These are phyloP conservation scores for Multifurca ochricompacta DNA, from an alignment of 768 basidiomycete genomes.

Conservation along the genomic window DNA sequence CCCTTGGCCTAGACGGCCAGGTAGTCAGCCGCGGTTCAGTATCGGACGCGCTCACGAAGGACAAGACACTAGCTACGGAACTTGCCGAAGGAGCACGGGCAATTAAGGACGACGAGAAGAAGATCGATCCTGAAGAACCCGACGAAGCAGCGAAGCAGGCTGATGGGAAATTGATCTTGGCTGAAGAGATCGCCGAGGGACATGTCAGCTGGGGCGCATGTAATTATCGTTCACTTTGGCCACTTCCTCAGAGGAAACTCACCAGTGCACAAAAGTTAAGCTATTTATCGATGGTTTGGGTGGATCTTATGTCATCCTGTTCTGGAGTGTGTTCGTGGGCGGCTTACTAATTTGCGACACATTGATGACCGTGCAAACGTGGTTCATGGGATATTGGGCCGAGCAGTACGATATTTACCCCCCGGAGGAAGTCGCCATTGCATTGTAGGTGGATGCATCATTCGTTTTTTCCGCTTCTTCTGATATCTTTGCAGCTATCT, in stretches of 20 bases:
- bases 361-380: constrained; percentile 27
- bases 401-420: constrained; percentile 32
- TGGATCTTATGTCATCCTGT: constrained; percentile 25
- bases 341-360: constrained; percentile 24
- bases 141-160: constrained; percentile 20
- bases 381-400: constrained; percentile 42
- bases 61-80: constrained; percentile 30
- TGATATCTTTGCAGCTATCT: constrained; percentile 37
- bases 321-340: constrained; percentile 27
- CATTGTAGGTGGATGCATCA: constrained; percentile 26
- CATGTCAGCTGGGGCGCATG: constrained; percentile 44
- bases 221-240: constrained; percentile 19
- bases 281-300: constrained; percentile 26
- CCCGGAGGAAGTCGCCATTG: constrained; percentile 29
- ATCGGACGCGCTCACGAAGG: constrained; percentile 38
- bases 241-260: not conserved
- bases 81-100: constrained; percentile 22
- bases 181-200: constrained; percentile 56
- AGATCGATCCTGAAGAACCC: constrained; percentile 22
- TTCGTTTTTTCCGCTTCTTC: not conserved
- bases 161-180: constrained; percentile 54
- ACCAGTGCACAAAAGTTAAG: constrained; percentile 26
- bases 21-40: constrained; percentile 43
- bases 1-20: constrained; percentile 46
- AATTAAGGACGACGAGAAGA: constrained; percentile 25